Evolutionary conservation across 2,329 filamentous ascomycete genomes (phyloP).

Genomic region (Alternaria hordeiaustralica): DNA sequence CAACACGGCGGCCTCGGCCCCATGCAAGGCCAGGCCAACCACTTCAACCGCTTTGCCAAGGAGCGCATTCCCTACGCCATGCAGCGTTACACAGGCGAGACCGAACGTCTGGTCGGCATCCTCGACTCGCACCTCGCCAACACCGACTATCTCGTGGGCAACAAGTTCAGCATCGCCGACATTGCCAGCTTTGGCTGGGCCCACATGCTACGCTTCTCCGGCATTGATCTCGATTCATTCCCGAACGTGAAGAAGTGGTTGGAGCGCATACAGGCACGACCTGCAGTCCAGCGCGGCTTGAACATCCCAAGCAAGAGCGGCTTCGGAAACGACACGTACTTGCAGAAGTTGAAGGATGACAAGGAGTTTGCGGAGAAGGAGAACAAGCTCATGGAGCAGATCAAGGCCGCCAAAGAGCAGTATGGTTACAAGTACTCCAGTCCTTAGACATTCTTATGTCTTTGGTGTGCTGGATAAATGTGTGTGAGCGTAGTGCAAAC

Average conservation of each 20-base stretch:
- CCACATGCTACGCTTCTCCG: conserved; percentile 50
- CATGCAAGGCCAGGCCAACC: conserved; percentile 53
- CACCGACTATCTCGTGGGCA: conserved; percentile 54
- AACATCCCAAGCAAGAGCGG: conserved; percentile 45
- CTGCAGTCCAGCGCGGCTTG: conserved; percentile 52
- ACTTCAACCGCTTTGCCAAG: conserved; percentile 52
- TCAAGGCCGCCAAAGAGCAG: conserved; percentile 53
- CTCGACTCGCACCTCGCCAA: conserved; percentile 52
- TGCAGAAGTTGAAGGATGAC: conserved; percentile 54
- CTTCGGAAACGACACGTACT: conserved; percentile 52
- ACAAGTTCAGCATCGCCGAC: conserved; percentile 56
- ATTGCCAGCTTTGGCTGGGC: conserved; percentile 56
- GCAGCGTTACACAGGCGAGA: conserved; percentile 56
- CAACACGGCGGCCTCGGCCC: conserved; percentile 54
- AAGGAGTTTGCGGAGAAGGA: conserved; percentile 57
- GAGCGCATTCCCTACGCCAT: conserved; percentile 55
- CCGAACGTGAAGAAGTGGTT: conserved; percentile 55
- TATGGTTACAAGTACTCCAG: conserved; percentile 55
- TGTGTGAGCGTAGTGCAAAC: not conserved
- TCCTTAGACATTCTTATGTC: conserved; percentile 24
- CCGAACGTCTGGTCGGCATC: conserved; percentile 55
- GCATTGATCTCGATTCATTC: conserved; percentile 52
- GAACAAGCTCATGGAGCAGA: conserved; percentile 45
- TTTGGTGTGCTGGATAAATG: not conserved
- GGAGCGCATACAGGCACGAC: conserved; percentile 50